phyloP scores from a whole-genome alignment of 768 basidiomycete genomes.

The Zangia roseola region DNA sequence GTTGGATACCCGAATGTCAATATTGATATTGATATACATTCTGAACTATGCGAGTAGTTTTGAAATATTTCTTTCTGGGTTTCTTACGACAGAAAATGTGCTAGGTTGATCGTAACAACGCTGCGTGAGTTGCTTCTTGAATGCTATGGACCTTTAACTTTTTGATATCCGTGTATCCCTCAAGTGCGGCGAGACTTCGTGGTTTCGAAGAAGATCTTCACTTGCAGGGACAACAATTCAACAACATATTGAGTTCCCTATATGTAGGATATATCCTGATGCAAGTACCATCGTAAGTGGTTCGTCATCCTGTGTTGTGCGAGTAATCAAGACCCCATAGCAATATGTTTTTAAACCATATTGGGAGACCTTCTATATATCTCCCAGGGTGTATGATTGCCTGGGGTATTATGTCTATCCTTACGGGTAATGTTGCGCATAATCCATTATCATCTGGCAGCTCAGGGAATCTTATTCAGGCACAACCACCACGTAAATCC shows the following conservation, averaged over 20 bases:
- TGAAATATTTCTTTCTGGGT: neutral
- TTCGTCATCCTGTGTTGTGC: neutral
- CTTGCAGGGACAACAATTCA: conserved; percentile 60
- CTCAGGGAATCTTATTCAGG: conserved; percentile 26
- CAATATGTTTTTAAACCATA: conserved; percentile 67
- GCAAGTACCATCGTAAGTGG: conserved; percentile 72
- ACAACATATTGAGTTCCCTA: conserved; percentile 63
- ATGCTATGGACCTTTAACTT: neutral
- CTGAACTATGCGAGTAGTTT: conserved; percentile 32
- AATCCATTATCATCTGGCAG: neutral
- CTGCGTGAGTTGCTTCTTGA: conserved; percentile 42
- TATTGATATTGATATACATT: conserved; percentile 35
- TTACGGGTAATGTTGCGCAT: conserved; percentile 42
- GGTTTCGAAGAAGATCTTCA: conserved; percentile 71
- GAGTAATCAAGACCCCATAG: conserved; percentile 34
- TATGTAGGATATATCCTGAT: conserved; percentile 75
- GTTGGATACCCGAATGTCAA: conserved; percentile 35
- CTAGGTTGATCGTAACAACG: conserved; percentile 73
- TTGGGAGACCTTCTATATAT: conserved; percentile 69
- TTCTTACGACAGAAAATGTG: neutral
- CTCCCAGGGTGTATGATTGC: conserved; percentile 64
- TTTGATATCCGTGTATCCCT: neutral
- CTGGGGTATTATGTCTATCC: conserved; percentile 63
- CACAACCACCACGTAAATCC: conserved; percentile 38
- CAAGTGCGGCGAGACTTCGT: conserved; percentile 67